Evolutionary conservation across 176 grass and related monocot genomes (phyloP), one percentile per base, ranked within the genome.

Genomic region (Carex myosuroides): DNA sequence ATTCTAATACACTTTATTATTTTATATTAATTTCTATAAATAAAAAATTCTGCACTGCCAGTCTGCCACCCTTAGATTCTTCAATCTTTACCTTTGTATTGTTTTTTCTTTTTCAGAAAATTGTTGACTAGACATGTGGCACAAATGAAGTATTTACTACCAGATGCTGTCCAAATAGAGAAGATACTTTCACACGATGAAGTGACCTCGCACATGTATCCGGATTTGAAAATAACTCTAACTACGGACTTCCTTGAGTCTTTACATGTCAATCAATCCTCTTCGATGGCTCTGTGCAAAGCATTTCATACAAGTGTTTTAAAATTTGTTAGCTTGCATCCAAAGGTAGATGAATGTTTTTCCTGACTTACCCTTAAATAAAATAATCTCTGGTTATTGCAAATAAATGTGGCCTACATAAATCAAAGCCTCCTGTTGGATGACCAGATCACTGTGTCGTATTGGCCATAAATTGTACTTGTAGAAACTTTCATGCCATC

Each of bases 61-160:
- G 4, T 55, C 1, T 75, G 21, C 22, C 11, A 54, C 10, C 63
- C 3, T 62, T 58, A 26, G 33, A 32, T 46, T 54, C 20, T 64
- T 54, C 24, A 48, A 29, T 65, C 12, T 32, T 50, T 41, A 48
- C 60, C 60, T 75, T 53, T 75, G 44, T 50, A 29, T 26, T 75
- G 17, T 12, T 50, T 68, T 64, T 71, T 80, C 16, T 86, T 54
- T 86, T 87, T 67, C 89, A 95, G 91, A 83, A 88, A 92, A 70
- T 93, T 99, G 21, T 85, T 85, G 18, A 85, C 84, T 64, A 84
- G 64, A 63, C 93, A 95, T 88, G 75, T 99, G 55, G 93, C 93
- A 9, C 93, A 99, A 80, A 99, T 99, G 89, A 93, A 90, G 30
- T 88, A 94, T 83, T 79, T 99, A 33, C 91, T 99, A 35, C 91